phyloP scores from a whole-genome alignment of 2,329 filamentous ascomycete species.

The Xylaria arbuscula region DNA sequence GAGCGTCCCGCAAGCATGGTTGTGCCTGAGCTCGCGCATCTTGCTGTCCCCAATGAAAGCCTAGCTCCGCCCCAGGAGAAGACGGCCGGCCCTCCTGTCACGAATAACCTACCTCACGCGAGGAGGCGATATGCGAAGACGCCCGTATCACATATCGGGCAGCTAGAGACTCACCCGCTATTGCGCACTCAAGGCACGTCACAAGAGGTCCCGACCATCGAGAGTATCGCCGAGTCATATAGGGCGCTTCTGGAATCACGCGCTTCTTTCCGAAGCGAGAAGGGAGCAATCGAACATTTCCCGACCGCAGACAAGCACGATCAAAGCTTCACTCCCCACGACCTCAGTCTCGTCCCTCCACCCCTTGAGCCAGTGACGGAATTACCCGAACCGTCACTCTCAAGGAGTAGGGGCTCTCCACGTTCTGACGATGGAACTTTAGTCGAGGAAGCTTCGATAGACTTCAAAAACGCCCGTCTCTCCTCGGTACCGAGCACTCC shows the following conservation, averaged over 20 bases:
- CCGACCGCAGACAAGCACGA: conserved; percentile 14
- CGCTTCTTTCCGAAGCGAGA: conserved; percentile 51
- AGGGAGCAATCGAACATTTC: conserved; percentile 43
- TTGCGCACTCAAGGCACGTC: conserved; percentile 41
- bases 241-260: conserved; percentile 58
- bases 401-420: conserved; percentile 49
- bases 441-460: conserved; percentile 60
- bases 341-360: conserved; percentile 23
- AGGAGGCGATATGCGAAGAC: conserved; percentile 63
- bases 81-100: conserved; percentile 39
- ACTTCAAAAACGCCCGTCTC: conserved; percentile 60
- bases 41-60: conserved; percentile 46
- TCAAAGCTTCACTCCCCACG: conserved; percentile 22
- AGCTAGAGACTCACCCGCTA: conserved; percentile 55
- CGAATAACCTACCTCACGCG: conserved; percentile 43
- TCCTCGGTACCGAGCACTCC: conserved; percentile 52
- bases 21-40: conserved; percentile 52
- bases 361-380: conserved; percentile 36
- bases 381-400: conserved; percentile 30
- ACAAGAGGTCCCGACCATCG: conserved; percentile 56
- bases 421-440: conserved; percentile 60
- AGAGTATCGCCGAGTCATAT: conserved; percentile 64
- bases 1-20: conserved; percentile 39
- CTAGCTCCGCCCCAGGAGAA: conserved; percentile 40
- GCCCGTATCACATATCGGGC: conserved; percentile 61